Evolutionary conservation across 441 rosid species (phyloP).

Genomic region (Pelargonium australe): DNA sequence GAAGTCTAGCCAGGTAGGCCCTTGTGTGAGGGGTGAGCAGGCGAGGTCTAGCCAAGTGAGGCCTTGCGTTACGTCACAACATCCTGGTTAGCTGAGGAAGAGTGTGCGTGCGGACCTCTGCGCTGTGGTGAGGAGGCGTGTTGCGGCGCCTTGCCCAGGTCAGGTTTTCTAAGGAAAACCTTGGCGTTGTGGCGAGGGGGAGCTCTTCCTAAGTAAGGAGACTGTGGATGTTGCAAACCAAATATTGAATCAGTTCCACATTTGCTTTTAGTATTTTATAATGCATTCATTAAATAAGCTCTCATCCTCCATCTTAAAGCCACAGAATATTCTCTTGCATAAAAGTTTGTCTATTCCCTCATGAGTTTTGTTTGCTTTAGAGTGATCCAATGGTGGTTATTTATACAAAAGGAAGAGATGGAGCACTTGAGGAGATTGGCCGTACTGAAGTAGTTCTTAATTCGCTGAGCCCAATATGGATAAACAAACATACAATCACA

Average conservation of each 20-base stretch:
- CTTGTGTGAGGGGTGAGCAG: too few relatives aligned
- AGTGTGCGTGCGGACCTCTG: too few relatives aligned
- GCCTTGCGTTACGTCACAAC: too few relatives aligned
- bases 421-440: slow-evolving; percentile 48
- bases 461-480: slow-evolving; percentile 78
- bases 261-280: background rate
- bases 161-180: too few relatives aligned
- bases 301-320: slow-evolving; percentile 5
- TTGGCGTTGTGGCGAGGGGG: too few relatives aligned
- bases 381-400: slow-evolving; percentile 88
- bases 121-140: too few relatives aligned
- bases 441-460: slow-evolving; percentile 81
- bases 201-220: background rate
- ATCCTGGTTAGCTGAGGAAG: too few relatives aligned
- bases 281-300: slow-evolving; percentile 3
- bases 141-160: too few relatives aligned
- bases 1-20: too few relatives aligned
- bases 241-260: background rate
- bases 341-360: slow-evolving; percentile 16
- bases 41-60: too few relatives aligned
- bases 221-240: slow-evolving; percentile 1
- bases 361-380: slow-evolving; percentile 40
- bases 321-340: slow-evolving; percentile 12
- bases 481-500: slow-evolving; percentile 38
- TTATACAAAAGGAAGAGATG: slow-evolving; percentile 63